These are phyloP conservation scores for Saccharum officinarum DNA, from an alignment of 176 grass and related monocot species.

Conservation along the genomic window DNA sequence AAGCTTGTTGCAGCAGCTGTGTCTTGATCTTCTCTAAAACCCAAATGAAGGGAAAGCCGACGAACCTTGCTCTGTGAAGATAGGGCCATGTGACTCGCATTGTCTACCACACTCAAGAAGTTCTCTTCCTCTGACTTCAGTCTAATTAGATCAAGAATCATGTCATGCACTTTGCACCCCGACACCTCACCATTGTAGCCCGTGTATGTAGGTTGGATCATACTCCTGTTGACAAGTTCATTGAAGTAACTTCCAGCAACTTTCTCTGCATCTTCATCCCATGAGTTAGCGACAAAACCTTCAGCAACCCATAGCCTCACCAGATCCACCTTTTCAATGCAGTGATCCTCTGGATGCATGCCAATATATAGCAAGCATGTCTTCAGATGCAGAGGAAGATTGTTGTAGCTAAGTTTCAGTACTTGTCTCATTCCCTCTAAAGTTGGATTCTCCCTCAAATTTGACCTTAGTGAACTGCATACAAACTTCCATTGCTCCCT, in stretches of 20 bases:
- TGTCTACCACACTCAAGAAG: background rate
- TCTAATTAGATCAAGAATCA: slow-evolving; percentile 1
- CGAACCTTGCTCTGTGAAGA: background rate
- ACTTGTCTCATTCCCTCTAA: background rate
- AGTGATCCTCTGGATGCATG: slow-evolving; percentile 1
- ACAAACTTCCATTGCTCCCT: background rate
- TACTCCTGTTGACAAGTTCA: slow-evolving; percentile 4
- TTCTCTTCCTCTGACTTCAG: slow-evolving; percentile 5
- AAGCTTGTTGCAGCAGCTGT: background rate
- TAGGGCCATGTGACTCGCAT: background rate
- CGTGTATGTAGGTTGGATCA: background rate
- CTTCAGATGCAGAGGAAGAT: background rate
- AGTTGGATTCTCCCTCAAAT: background rate
- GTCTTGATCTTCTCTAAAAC: background rate
- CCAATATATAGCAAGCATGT: background rate
- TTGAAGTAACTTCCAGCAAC: background rate
- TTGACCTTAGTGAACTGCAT: background rate
- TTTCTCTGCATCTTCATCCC: background rate
- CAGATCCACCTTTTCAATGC: background rate
- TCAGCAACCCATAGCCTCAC: background rate
- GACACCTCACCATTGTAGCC: background rate
- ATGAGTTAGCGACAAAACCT: background rate
- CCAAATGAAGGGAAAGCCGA: background rate
- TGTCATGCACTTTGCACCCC: background rate
- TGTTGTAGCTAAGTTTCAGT: background rate